Base-by-base conservation (phyloP, 2,329 filamentous ascomycete species). In the Trichophyton equinum region DNA sequence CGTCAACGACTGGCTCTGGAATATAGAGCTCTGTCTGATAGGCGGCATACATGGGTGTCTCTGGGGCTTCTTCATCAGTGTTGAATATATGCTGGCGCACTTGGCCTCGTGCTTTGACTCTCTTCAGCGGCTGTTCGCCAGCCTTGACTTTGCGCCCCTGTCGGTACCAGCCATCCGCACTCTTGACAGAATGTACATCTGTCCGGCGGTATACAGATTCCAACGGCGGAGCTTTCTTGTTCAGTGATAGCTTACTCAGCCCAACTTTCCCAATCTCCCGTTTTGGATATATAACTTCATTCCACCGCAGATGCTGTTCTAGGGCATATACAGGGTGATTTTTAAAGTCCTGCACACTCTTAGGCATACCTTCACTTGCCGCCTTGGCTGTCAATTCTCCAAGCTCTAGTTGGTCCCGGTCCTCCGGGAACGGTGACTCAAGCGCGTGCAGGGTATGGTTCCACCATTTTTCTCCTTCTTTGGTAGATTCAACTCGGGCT, bases 131-230 rank as follows among this genome's bases (percentile, higher is more conserved):
- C 61, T 94, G 86, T 71, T 96, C 89, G 13, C 87, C 84, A 0
- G 83, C 75, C 65, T 84, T 89, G 6, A 99, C 83, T 64, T 91
- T 86, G 27, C 90, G 81, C 0, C 94, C 94, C 62, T 92, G 75
- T 1, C 91, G 85, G 72, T 94, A 96, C 95, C 94, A 99, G 64
- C 88, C 90, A 66, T 95, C 90, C 2, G 84, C 85, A 64, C 85
- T 95, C 64, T 85, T 83, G 1, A 90, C 90, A 4, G 84, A 69
- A 59, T 89, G 85, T 0, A 99, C 89, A 70, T 97, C 89, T 56
- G 80, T 81, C 2, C 94, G 82, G 25, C 91, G 84, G 70, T 89
- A 99, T 0, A 99, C 86, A 58, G 83, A 82, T 71, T 96, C 91
- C 63, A 92, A 75, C 0, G 77, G 68, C 49, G 78, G 76, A 68